Percentiles rank a stretch among this genome's conserved stretches.
Evolutionary conservation across 23 red algal species (phyloP).

Genomic region (Gracilaria caudata): DNA sequence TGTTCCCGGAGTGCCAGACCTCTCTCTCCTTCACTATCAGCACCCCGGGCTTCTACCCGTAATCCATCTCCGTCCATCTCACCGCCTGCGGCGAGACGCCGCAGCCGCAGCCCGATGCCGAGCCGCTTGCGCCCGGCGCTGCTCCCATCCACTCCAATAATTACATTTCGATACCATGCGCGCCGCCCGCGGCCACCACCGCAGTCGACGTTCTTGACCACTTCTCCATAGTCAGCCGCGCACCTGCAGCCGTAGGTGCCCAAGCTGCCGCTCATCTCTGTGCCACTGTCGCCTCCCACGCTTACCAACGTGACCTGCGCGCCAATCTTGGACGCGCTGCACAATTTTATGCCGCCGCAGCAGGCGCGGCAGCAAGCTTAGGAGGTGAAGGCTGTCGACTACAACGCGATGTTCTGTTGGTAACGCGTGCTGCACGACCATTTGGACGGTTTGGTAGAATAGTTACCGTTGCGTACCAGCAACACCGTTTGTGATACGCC

Average conservation of each 20-base stretch:
- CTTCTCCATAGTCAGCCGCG: background rate
- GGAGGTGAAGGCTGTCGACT: too few relatives aligned
- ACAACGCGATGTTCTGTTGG: background rate
- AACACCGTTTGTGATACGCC: conserved; percentile 32
- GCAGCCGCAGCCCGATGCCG: background rate
- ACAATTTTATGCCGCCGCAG: conserved; percentile 33
- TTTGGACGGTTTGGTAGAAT: conserved; percentile 35
- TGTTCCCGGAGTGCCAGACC: too few relatives aligned
- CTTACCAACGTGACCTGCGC: conserved; percentile 31
- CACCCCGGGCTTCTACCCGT: conserved; percentile 16
- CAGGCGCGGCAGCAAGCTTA: background rate
- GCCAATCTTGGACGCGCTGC: conserved; percentile 1
- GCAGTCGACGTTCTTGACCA: background rate
- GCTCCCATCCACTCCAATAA: conserved; percentile 7
- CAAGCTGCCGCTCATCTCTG: background rate
- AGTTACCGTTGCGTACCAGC: conserved; percentile 34
- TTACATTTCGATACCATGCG: background rate
- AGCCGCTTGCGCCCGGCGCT: background rate
- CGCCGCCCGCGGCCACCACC: background rate
- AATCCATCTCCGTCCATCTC: conserved; percentile 45
- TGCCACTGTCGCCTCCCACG: conserved; percentile 7
- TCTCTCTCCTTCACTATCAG: conserved; percentile 39
- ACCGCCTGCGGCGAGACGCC: background rate
- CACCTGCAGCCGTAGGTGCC: background rate
- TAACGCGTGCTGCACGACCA: conserved; percentile 32